These are phyloP conservation scores for Termitomyces sp. DNA, from an alignment of 768 basidiomycete species.

Conservation along the genomic window DNA sequence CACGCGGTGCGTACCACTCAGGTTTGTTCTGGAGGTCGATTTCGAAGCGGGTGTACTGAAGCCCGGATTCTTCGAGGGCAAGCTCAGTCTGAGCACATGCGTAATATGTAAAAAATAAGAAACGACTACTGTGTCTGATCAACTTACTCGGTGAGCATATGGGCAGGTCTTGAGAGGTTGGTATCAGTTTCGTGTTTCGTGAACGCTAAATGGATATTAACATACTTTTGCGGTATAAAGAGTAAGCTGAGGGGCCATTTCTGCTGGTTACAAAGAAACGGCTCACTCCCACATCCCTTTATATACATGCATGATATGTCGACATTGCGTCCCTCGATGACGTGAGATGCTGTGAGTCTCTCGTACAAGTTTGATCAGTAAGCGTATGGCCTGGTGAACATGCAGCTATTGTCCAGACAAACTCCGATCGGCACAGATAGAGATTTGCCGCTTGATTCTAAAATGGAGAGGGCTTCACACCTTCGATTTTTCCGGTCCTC, in stretches of 20 bases:
- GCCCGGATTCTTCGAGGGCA: slow-evolving; percentile 45
- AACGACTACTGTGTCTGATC: not conserved
- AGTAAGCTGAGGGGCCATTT: slow-evolving; percentile 7
- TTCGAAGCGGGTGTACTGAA: slow-evolving; percentile 44
- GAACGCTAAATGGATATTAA: not conserved
- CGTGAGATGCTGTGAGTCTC: not conserved
- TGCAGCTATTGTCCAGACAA: not conserved
- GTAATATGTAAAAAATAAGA: not conserved
- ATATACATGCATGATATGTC: not conserved
- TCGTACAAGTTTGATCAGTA: not conserved
- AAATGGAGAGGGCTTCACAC: too few species aligned
- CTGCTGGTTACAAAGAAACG: not conserved
- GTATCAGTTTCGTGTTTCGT: not conserved
- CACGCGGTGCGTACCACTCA: slow-evolving; percentile 58
- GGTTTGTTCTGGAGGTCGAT: slow-evolving; percentile 64
- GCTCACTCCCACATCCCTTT: not conserved
- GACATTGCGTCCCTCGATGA: not conserved
- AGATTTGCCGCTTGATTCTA: too few species aligned
- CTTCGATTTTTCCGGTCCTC: too few species aligned
- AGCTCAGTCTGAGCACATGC: not conserved
- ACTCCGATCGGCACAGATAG: not conserved
- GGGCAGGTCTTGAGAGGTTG: slow-evolving; percentile 42
- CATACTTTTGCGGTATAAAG: slow-evolving; percentile 11
- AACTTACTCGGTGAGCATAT: slow-evolving; percentile 49
- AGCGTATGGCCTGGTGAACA: not conserved